These are phyloP conservation scores for Hypoxylon sp. DNA, from an alignment of 2,329 filamentous ascomycete species.

Conservation along the genomic window DNA sequence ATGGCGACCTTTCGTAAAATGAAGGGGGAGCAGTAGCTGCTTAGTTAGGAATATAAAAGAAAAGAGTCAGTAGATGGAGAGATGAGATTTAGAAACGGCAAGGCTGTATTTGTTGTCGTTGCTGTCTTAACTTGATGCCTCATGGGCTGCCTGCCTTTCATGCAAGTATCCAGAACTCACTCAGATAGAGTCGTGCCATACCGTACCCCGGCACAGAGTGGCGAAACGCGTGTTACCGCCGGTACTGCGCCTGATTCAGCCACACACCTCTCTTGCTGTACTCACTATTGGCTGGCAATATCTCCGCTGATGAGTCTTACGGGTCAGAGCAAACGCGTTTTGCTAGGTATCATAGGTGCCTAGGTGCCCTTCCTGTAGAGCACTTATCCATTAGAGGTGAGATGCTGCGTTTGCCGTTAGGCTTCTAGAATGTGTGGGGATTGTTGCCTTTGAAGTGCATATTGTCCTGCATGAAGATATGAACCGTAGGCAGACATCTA, in stretches of 20 bases:
- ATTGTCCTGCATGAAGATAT: neutral
- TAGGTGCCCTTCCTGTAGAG: neutral
- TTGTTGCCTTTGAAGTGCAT: neutral
- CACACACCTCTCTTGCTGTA: neutral
- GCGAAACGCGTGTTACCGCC: conserved; percentile 7
- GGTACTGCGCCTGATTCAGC: conserved; percentile 8
- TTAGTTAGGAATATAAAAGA: neutral
- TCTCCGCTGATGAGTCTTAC: conserved; percentile 5
- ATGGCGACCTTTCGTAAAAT: neutral
- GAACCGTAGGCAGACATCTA: too few species aligned
- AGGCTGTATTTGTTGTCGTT: conserved; percentile 12
- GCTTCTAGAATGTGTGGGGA: neutral
- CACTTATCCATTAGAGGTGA: neutral
- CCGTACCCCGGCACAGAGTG: conserved; percentile 4
- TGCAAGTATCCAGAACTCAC: conserved; percentile 9
- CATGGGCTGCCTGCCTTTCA: conserved; percentile 15
- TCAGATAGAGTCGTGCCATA: neutral
- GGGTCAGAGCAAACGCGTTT: neutral
- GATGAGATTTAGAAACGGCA: neutral
- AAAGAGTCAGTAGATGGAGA: neutral
- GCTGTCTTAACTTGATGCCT: conserved; percentile 16
- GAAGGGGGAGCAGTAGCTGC: neutral
- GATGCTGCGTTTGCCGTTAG: neutral
- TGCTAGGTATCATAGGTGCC: neutral
- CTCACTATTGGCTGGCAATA: conserved; percentile 1